Base-by-base conservation (phyloP, 345 rosid species). In the Gossypium arboreum region DNA sequence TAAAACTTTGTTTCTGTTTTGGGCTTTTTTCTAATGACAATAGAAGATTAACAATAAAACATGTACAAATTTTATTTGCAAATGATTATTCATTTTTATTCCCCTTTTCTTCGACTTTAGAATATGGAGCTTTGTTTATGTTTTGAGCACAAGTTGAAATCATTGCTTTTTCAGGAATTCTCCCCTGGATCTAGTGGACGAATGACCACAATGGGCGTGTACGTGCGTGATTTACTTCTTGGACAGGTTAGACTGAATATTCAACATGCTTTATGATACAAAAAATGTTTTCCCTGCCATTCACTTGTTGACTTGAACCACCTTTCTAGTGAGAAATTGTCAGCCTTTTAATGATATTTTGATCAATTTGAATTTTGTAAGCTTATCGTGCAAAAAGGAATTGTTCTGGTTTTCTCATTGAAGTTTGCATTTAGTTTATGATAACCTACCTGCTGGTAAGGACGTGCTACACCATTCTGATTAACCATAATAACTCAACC, bases 181-280 rank as follows among this genome's bases (percentile, higher is more conserved):
- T 12, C 97, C 73, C 99, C 99, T 9, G 96, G 94, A 68, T 93
- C 97, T 34, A 85, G 78, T 80, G 96, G 94, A 79, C 82, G 87
- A 68, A 84, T 77, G 86, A 86, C 97, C 47, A 91, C 97, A 80
- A 93, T 95, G 94, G 99, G 99, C 72, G 90, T 84, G 11, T 95
- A 95, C 62, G 85, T 93, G 57, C 96, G 99, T 25, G 99, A 95
- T 88, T 84, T 95, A 83, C 94, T 95, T 69, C 98, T 95, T 56
- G 98, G 99, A 67, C 94, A 91, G 99, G 99, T 95, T 66, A 83
- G 62, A 44, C 16, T 59, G 22, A 18, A 47, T 48, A 71, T 24
- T 78, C 15, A 3, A 7, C 25, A 73, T 66, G 17, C 74, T 75
- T 61, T 62, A 4, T 62, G 20, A 25, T 75, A 18, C 69, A 18